phyloP scores from a whole-genome alignment of 1,284 basidiomycete species.

The Boletus nobilissimus region DNA sequence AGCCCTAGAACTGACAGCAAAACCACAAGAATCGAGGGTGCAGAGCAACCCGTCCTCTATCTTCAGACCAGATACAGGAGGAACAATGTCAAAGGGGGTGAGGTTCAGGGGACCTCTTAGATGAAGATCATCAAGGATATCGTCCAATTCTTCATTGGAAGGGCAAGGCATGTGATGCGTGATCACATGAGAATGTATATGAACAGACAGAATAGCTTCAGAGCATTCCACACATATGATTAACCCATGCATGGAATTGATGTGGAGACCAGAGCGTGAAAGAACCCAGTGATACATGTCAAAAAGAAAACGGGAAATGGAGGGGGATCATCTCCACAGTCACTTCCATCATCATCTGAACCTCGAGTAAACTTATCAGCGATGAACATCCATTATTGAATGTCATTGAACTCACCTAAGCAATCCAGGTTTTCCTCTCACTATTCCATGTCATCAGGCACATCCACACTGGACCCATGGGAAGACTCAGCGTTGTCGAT shows the following conservation, averaged over 20 bases:
- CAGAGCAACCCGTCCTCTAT: background rate
- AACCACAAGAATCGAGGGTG: background rate
- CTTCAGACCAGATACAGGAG: background rate
- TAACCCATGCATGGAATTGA: background rate
- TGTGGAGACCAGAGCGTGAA: background rate
- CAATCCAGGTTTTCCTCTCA: too few relatives aligned
- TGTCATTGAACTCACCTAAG: too few relatives aligned
- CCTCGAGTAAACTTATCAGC: too few relatives aligned
- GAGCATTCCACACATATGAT: background rate
- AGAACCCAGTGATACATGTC: background rate
- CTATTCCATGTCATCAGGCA: too few relatives aligned
- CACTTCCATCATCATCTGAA: background rate
- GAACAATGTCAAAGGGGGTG: background rate
- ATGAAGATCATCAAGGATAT: too few relatives aligned
- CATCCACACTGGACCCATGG: too few relatives aligned
- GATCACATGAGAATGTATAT: background rate
- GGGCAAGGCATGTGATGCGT: background rate
- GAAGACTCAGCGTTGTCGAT: too few relatives aligned
- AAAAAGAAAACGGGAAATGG: background rate
- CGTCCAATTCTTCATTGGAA: background rate
- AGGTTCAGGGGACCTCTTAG: background rate
- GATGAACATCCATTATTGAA: too few relatives aligned
- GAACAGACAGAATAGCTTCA: background rate
- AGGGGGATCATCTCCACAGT: background rate
- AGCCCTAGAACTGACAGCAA: background rate